Evolutionary conservation across 805 yeast genomes (phyloP).

Genomic region (Hanseniaspora vineae): DNA sequence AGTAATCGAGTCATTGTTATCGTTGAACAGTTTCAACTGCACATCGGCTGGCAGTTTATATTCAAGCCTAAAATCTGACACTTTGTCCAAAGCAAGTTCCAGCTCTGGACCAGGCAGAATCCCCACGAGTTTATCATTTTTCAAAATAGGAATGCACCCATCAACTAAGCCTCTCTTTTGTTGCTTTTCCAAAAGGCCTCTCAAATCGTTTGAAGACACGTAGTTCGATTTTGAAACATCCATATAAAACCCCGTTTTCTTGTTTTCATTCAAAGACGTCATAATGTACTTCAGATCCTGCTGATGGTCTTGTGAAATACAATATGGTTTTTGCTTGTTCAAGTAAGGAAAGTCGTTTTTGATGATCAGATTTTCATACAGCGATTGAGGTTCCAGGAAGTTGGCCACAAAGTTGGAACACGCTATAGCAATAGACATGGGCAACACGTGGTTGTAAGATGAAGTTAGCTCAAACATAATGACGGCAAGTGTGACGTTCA

Average conservation of each 20-base stretch:
- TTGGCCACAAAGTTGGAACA: slow-evolving; percentile 47
- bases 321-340: slow-evolving; percentile 28
- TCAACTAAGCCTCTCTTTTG: slow-evolving; percentile 33
- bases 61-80: slow-evolving; percentile 1
- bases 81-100: slow-evolving; percentile 36
- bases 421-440: slow-evolving; percentile 42
- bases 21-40: slow-evolving; percentile 2
- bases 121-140: slow-evolving; percentile 28
- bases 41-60: slow-evolving; percentile 1
- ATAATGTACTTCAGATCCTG: slow-evolving; percentile 31
- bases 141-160: slow-evolving; percentile 39
- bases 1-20: background rate
- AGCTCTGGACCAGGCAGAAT: slow-evolving; percentile 37
- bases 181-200: slow-evolving; percentile 25
- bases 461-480: slow-evolving; percentile 44
- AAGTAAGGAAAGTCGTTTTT: slow-evolving; percentile 42
- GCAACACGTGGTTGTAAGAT: slow-evolving; percentile 42
- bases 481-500: slow-evolving; percentile 40
- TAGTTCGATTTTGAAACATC: slow-evolving; percentile 27
- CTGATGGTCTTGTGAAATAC: slow-evolving; percentile 16
- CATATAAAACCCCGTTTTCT: slow-evolving; percentile 14
- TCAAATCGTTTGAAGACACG: slow-evolving; percentile 23
- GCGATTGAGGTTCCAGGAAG: slow-evolving; percentile 35
- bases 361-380: slow-evolving; percentile 36
- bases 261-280: slow-evolving; percentile 7